Base-by-base conservation (phyloP, 1,284 basidiomycete genomes). In the Heterobasidion occidentale region DNA sequence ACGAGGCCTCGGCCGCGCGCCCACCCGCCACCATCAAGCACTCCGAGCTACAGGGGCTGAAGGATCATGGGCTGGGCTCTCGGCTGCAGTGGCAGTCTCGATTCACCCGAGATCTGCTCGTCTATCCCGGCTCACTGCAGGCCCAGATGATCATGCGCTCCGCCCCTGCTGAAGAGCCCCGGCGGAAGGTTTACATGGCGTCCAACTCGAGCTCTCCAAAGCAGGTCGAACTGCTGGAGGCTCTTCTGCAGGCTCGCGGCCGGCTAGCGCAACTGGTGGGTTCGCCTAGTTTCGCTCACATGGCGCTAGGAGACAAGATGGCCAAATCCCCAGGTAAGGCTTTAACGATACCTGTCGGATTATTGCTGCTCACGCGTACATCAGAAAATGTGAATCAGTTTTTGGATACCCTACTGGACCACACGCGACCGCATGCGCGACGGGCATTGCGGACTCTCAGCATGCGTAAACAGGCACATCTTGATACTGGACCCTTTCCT, bases 241-340 rank as follows among this genome's bases (percentile, higher is more conserved):
- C 72, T n/a, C 74, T 98, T 56, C 72, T 98, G 17, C 75, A 75
- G 36, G 83, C 84, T 49, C 81, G 94, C 20, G 88, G 86, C 8
- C 81, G 93, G 64, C 76, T 96, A 9, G 93, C 94, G 1, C 79
- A 74, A 27, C 73, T 97, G 17, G 86, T 95, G 17, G 94, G 94
- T 8, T 83, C 84, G 64, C 76, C 84, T 47, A 94, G 88, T 61
- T 98, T 83, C 74, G 91, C 85, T 0, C 83, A 91, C 58, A 88
- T 96, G 78, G 82, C 86, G 1, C 77, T 97, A 7, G 80, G 83
- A 35, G 94, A 97, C 71, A 98, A 96, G 74, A 98, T 98, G 94
- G 94, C 93, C 5, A 92, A 89, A 70, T 89, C 82, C 46, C 93
- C 93, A 52, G 86, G 89, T 86, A 59, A 60, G 80, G 59, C 51